Evolutionary conservation across 768 basidiomycete genomes (phyloP).

Genomic region (Psilocybe azurescens): DNA sequence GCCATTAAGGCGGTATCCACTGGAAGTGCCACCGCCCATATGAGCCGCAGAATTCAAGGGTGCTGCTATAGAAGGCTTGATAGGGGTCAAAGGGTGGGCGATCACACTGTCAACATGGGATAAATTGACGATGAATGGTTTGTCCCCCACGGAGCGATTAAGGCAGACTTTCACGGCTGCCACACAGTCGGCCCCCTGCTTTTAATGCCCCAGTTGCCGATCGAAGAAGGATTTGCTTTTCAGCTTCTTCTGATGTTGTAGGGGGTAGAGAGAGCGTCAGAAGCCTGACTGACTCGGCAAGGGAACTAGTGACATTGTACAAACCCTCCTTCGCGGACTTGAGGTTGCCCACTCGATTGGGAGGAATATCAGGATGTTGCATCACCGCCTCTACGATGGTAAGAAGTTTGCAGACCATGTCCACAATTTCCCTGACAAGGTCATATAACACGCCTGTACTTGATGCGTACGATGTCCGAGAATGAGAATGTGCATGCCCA

Average conservation of each 20-base stretch:
- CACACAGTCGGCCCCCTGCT: slow-evolving; percentile 86
- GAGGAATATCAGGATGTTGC: slow-evolving; percentile 72
- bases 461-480: slow-evolving; percentile 87
- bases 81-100: slow-evolving; percentile 49
- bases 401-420: slow-evolving; percentile 90
- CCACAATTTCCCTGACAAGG: slow-evolving; percentile 92
- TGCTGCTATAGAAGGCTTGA: slow-evolving; percentile 48
- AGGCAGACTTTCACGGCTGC: slow-evolving; percentile 85
- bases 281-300: slow-evolving; percentile 87
- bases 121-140: slow-evolving; percentile 68
- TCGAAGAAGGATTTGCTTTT: slow-evolving; percentile 76
- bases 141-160: slow-evolving; percentile 63
- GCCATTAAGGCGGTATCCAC: slow-evolving; percentile 40
- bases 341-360: slow-evolving; percentile 67
- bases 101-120: slow-evolving; percentile 55
- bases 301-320: slow-evolving; percentile 82
- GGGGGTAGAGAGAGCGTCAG: slow-evolving; percentile 61
- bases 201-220: slow-evolving; percentile 90
- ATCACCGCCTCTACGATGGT: slow-evolving; percentile 91
- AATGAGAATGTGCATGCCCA: slow-evolving; percentile 94
- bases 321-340: slow-evolving; percentile 77
- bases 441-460: slow-evolving; percentile 95
- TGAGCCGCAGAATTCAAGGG: slow-evolving; percentile 36
- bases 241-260: slow-evolving; percentile 75
- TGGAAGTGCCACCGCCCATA: slow-evolving; percentile 37